These are phyloP conservation scores for Populus hybrid DNA, from an alignment of 441 rosid genomes.

Conservation along the genomic window DNA sequence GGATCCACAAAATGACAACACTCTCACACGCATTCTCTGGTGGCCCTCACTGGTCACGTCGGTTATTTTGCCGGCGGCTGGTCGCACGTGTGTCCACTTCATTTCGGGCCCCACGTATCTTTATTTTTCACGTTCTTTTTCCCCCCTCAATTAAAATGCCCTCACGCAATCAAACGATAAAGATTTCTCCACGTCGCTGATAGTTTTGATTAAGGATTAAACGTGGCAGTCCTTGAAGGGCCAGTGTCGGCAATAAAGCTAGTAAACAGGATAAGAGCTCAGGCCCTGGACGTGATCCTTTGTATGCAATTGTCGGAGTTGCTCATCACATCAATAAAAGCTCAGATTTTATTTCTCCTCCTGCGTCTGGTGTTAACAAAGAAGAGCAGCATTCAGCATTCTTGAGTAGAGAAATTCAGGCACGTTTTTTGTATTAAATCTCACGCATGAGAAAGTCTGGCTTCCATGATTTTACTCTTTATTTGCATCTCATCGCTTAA, in stretches of 20 bases:
- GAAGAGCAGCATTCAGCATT: no score
- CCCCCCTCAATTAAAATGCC: neutral
- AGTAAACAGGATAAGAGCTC: no score
- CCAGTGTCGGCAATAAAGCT: conserved; percentile 8
- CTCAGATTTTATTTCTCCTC: no score
- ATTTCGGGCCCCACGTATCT: neutral
- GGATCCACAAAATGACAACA: neutral
- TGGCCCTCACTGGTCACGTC: neutral
- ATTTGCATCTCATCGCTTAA: no score
- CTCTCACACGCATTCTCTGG: neutral
- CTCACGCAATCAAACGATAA: neutral
- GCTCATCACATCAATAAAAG: no score
- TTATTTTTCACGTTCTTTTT: neutral
- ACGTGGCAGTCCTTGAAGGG: neutral
- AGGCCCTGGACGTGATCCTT: no score
- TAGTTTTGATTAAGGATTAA: neutral
- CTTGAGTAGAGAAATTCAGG: neutral
- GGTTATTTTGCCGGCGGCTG: conserved; percentile 29
- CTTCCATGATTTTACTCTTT: no score
- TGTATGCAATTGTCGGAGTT: no score
- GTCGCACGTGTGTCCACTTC: conserved; percentile 24
- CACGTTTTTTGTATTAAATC: neutral
- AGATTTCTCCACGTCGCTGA: neutral
- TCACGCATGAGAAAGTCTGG: no score
- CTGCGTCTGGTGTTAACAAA: no score